Evolutionary conservation across 163 green algal genomes (phyloP), one percentile per base, ranked within the genome.

Genomic region (Smithsoniella earleae): DNA sequence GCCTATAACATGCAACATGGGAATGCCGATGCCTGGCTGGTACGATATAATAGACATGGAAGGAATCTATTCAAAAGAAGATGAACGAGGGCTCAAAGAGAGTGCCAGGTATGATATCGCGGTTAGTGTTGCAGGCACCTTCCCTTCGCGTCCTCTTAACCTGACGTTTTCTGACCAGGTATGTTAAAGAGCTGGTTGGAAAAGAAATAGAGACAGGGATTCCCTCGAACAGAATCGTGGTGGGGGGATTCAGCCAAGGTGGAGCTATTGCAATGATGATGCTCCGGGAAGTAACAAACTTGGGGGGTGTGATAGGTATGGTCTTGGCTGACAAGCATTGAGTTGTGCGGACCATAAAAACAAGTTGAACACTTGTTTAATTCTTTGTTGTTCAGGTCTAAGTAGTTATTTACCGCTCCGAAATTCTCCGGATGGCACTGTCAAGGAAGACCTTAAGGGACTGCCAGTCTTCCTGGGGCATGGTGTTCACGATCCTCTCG

Each of bases 221-320:
- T 2, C 81, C 83, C 33, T 63, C 78, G 36, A 58, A 81, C 22
- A 73, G 77, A 34, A 80, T 95, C 4, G 84, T 89, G 5, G 78
- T 96, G 64, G 85, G 80, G n/a, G 90, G 90, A 40, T 96, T 96
- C 82, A 86, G 74, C 18, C 89, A 95, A 75, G 90, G 90, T 20
- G 90, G 88, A 3, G 87, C 86, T 3, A 74, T 92, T 20, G 82
- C 86, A 4, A 74, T 95, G 45, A 78, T 86, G 63, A 85, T 86
- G 76, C 80, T 95, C 69, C 83, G 88, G 13, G 40, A 85, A 40
- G 62, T 81, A n/a, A 81, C 86, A 77, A 33, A 36, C 20, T 72
- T 94, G 25, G 86, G 80, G 3, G 88, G 74, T 52, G 52, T 93
- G 0, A 66, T 91, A 0, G 88, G 82, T 87, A 74, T 73, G 81